Evolutionary conservation across 1,139 yeast species (phyloP), one percentile per base, ranked within the genome.

Genomic region (Candida freyschussii): DNA sequence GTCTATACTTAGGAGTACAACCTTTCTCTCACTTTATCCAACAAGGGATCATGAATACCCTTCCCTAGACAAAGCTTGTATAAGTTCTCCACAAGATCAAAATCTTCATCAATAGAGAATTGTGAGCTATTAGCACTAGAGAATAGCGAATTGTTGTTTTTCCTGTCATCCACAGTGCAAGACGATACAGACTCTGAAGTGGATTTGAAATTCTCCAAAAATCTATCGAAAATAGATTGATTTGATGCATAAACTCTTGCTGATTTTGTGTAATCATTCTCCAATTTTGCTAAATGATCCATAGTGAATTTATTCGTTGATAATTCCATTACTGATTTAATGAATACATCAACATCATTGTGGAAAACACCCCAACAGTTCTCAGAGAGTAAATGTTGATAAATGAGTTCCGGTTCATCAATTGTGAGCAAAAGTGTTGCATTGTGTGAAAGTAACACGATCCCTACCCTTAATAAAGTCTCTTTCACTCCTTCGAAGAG

Each of bases 401-500:
- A 69, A 18, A 76, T 63, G 16, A 75, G 73, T 48, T 78, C 86
- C 40, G 75, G 78, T 42, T 76, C 81, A 15, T 59, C 62, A 36
- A 76, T 64, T 16, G 65, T 59, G 63, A 72, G 57, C 32, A 78
- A 60, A n/a, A 71, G 60, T 7, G 68, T 67, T 40, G 69, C 62
- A 51, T 78, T 78, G 27, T 69, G 62, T 20, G 70, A 53, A 29
- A 78, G 59, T 14, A 78, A 60, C 0, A 81, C 78, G 30, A 78
- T 48, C 1, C 81, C 76, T 8, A 75, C 67, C 43, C 80, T 71
- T 57, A 78, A 68, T 45, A 78, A 59, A 0, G 84, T 81, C 18
- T 67, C 63, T 43, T 77, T 72, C 62, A 80, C 80, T 11, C 86
- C 86, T 55, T 78, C 82, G 22, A 78, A 60, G 39, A 78, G 53